Base-by-base conservation (phyloP, 805 yeast genomes). In the Metschnikowia amazonensis region DNA sequence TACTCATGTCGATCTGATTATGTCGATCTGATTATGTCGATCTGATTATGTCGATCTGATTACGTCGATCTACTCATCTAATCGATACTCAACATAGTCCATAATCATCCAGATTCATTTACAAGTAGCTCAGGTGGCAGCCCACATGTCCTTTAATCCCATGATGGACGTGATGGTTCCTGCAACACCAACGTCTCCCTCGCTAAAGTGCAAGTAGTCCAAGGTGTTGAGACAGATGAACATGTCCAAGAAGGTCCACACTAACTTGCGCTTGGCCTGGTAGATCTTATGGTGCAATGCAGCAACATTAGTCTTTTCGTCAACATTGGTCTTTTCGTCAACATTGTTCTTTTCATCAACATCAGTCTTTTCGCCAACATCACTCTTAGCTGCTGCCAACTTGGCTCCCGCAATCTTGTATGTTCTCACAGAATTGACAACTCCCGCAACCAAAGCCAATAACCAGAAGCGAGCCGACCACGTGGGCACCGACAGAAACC, bases 91-190 rank as follows among this genome's bases (percentile, higher is more conserved):
- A n/a, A n/a, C n/a, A n/a, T n/a, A n/a, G n/a, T n/a, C n/a, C n/a
- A n/a, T n/a, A n/a, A n/a, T n/a, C n/a, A n/a, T n/a, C n/a, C n/a
- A n/a, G n/a, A n/a, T n/a, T n/a, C 10, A 24, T 10, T 24, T 24
- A 24, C 10, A 8, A 24, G 27, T 24, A 8, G 7, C 3, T 28
- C 24, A 49, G 21, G 78, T 74, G 37, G 75, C 63, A 30, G 62
- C 68, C 95, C 95, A 83, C 54, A 82, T 60, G 57, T 85, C 89
- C 60, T 76, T 79, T 43, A 89, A 70, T 36, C 96, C 96, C 65
- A 89, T 71, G 40, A 81, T 48, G 32, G 96, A 84, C 27, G 97
- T 89, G 48, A 86, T 67, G 21, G 85, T 76, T 61, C 98, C 98
- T 31, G 94, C 89, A 47, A 82, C 67, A 30, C 95, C 97, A 42